phyloP scores from a whole-genome alignment of 331 rosid species.

The Acacia concinna region DNA sequence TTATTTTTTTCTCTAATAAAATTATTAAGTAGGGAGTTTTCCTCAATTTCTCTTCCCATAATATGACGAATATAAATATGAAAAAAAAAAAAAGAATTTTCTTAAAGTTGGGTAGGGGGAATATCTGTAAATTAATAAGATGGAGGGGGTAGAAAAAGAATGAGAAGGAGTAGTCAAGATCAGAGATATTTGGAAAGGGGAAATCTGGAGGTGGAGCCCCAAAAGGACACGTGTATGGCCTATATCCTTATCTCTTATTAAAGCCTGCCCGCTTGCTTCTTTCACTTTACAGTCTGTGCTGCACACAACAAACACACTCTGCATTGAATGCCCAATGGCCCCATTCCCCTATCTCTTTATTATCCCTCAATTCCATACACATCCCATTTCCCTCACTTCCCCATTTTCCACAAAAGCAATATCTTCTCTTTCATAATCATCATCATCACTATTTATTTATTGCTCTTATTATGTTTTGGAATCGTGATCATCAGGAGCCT shows the following conservation, averaged over 20 bases:
- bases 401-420: too few species aligned
- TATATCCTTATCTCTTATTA: background rate
- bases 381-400: background rate
- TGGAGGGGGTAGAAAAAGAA: slow-evolving; percentile 23
- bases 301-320: background rate
- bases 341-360: background rate
- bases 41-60: too few species aligned
- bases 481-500: too few species aligned
- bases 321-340: slow-evolving; percentile 8
- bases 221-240: slow-evolving; percentile 35
- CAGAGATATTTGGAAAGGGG: slow-evolving; percentile 30
- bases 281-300: slow-evolving; percentile 44
- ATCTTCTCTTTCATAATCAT: too few species aligned
- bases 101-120: background rate
- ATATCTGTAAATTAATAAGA: background rate
- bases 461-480: too few species aligned
- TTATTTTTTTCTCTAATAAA: too few species aligned
- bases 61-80: too few species aligned
- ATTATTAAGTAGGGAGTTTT: too few species aligned
- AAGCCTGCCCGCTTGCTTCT: slow-evolving; percentile 16
- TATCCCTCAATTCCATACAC: background rate
- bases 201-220: slow-evolving; percentile 47
- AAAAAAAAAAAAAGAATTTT: too few species aligned
- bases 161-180: slow-evolving; percentile 49
- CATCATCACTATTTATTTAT: too few species aligned